These are phyloP conservation scores for Camellia sinensis DNA, from an alignment of 148 eudicot species.

Conservation along the genomic window DNA sequence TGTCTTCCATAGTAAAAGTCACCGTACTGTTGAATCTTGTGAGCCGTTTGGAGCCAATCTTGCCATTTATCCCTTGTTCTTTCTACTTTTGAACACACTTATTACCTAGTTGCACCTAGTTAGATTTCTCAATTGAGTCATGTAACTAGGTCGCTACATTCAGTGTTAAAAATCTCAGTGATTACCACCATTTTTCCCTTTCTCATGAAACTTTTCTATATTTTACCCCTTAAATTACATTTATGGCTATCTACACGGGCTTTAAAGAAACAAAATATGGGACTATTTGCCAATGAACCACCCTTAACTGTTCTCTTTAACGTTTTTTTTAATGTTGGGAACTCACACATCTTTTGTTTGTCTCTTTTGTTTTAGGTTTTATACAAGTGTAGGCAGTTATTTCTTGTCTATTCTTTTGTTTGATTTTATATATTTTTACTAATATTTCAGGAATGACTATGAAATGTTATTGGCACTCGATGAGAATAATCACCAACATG, in stretches of 20 bases:
- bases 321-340: neutral
- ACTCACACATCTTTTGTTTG: neutral
- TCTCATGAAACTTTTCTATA: neutral
- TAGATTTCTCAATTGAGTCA: neutral
- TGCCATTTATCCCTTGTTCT: neutral
- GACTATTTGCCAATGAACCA: no score
- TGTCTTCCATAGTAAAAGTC: neutral
- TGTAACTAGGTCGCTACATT: no score
- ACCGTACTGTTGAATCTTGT: neutral
- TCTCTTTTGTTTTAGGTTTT: neutral
- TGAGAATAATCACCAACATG: conserved; percentile 78
- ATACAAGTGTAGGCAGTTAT: neutral
- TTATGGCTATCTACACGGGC: neutral
- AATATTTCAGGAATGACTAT: conserved; percentile 60
- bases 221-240: neutral
- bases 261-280: neutral
- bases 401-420: neutral
- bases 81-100: neutral
- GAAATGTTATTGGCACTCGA: conserved; percentile 94
- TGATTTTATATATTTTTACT: neutral
- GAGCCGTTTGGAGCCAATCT: neutral
- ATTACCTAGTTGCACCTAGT: neutral
- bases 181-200: neutral
- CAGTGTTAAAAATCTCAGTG: no score
- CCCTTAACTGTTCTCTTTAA: no score